phyloP scores from a whole-genome alignment of 306 rosid genomes.

The Cicer yamashitae region DNA sequence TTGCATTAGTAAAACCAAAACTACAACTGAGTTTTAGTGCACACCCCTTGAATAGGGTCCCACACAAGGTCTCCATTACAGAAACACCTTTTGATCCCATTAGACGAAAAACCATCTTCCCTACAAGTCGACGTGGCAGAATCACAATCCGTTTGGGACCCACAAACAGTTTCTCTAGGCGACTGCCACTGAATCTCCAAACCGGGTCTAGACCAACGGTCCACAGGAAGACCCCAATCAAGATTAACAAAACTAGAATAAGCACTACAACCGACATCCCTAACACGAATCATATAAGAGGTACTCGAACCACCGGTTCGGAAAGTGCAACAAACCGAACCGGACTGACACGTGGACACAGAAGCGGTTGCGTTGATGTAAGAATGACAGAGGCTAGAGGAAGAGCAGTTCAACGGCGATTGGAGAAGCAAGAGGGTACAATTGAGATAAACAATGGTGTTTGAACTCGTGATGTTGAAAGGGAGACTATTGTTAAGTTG shows the following conservation, averaged over 20 bases:
- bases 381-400: constrained; percentile 62
- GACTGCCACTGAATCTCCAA: constrained; percentile 78
- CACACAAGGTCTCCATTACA: constrained; percentile 60
- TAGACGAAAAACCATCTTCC: constrained; percentile 36
- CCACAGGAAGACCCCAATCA: constrained; percentile 46
- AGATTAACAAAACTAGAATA: constrained; percentile 81
- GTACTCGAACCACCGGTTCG: constrained; percentile 80
- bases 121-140: constrained; percentile 66
- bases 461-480: constrained; percentile 79
- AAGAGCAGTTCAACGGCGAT: constrained; percentile 74
- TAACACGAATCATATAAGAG: constrained; percentile 68
- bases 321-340: constrained; percentile 67
- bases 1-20: too few relatives aligned
- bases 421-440: constrained; percentile 57
- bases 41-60: constrained; percentile 66
- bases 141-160: constrained; percentile 61
- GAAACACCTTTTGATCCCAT: constrained; percentile 61
- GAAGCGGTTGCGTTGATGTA: constrained; percentile 57
- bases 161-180: constrained; percentile 68
- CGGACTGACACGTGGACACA: constrained; percentile 40
- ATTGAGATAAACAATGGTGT: constrained; percentile 80
- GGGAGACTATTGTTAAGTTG: constrained; percentile 65
- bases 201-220: constrained; percentile 72
- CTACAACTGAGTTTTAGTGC: constrained; percentile 60
- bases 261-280: constrained; percentile 72